These are phyloP conservation scores for Luzula sylvatica DNA, from an alignment of 176 grass and related monocot species.

Conservation along the genomic window DNA sequence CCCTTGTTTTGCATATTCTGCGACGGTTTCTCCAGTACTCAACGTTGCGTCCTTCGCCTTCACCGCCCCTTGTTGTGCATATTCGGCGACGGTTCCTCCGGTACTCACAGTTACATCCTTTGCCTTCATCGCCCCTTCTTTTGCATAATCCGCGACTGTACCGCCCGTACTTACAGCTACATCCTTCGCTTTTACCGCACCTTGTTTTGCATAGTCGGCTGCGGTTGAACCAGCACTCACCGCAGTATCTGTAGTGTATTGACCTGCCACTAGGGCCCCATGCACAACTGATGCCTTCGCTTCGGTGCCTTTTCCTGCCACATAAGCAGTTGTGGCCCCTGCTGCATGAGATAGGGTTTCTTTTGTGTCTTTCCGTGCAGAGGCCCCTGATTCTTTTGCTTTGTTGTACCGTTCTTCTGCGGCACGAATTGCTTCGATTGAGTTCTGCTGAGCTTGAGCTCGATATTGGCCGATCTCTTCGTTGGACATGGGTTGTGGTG, in stretches of 20 bases:
- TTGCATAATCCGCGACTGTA: slow-evolving; percentile 30
- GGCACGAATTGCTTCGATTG: slow-evolving; percentile 42
- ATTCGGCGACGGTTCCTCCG: slow-evolving; percentile 21
- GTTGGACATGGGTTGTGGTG: slow-evolving; percentile 16
- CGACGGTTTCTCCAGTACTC: slow-evolving; percentile 21
- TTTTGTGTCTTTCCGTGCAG: neutral
- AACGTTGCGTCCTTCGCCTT: slow-evolving; percentile 47
- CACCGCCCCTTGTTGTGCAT: slow-evolving; percentile 34
- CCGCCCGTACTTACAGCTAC: slow-evolving; percentile 24
- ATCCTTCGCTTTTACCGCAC: slow-evolving; percentile 36
- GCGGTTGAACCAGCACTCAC: slow-evolving; percentile 22
- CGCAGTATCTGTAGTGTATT: slow-evolving; percentile 22
- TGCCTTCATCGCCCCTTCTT: slow-evolving; percentile 29
- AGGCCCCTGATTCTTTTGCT: slow-evolving; percentile 22
- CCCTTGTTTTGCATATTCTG: slow-evolving; percentile 8
- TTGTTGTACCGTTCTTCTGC: slow-evolving; percentile 61
- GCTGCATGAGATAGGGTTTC: slow-evolving; percentile 16
- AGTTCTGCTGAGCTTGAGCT: slow-evolving; percentile 58
- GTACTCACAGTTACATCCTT: slow-evolving; percentile 38
- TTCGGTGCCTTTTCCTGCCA: slow-evolving; percentile 24
- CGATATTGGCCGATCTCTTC: slow-evolving; percentile 59
- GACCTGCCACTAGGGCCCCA: slow-evolving; percentile 10
- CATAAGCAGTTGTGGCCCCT: slow-evolving; percentile 14
- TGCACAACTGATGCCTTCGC: slow-evolving; percentile 14
- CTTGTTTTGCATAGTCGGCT: slow-evolving; percentile 39